Evolutionary conservation across 2,329 filamentous ascomycete genomes (phyloP), one percentile per base, ranked within the genome.

Genomic region (Orbilia javanica): DNA sequence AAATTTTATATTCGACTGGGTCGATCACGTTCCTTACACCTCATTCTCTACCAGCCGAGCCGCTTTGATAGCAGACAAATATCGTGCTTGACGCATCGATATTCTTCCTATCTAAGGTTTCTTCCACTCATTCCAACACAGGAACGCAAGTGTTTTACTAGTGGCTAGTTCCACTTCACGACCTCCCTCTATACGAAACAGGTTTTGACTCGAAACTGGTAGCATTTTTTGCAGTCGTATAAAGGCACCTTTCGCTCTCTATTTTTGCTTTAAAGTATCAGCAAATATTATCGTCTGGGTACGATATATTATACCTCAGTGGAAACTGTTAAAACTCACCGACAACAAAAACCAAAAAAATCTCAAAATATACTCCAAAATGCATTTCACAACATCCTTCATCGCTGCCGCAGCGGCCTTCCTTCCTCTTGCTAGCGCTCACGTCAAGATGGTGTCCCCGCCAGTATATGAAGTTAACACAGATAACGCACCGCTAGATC

Each of bases 381-480:
- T 84, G 82, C 85, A 85, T 83, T 85, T 86, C 85, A 88, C 84
- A 82, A 88, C 89, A 82, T 82, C 85, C 81, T 83, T 86, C 80
- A 82, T 89, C 79, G 84, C 88, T 82, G 86, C 86, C 81, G 80
- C 88, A 75, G 87, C 89, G 39, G 83, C 86, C 50, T 82, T 84
- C 82, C 84, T 94, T 82, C 87, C 89, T 78, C 81, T 88, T 68
- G 88, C 87, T 81, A 88, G 89, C 62, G 93, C 92, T 50, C 96
- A 98, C 84, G 91, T 97, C 87, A 85, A 88, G 46, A 91, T 98
- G 87, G 85, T 82, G 65, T 86, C 95, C 96, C 0, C 83, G 86
- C 2, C 93, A 39, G 11, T 93, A 0, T 60, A 55, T 6, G 81
- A 84, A 60, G 81, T 83, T 15, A 83, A 84, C 8, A 85, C 88